Evolutionary conservation across 179 eudicot genomes (phyloP).

Genomic region (Camellia oleifera): DNA sequence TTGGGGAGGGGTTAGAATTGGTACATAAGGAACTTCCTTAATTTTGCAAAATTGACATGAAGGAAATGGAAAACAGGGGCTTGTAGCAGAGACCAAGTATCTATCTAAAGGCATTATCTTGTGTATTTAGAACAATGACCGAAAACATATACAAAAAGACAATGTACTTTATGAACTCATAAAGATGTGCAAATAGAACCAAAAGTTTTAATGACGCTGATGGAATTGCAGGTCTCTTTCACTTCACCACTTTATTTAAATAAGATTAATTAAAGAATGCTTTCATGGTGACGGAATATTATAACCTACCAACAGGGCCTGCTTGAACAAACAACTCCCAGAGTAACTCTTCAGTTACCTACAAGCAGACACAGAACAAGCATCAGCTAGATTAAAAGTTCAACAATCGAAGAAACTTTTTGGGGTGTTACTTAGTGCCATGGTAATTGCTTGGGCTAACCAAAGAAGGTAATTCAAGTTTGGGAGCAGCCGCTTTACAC

Average conservation of each 20-base stretch:
- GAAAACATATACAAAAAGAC: not conserved
- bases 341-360: conserved; percentile 48
- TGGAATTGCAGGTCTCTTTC: too few species aligned
- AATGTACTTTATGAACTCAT: not conserved
- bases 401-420: not conserved
- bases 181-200: not conserved
- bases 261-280: not conserved
- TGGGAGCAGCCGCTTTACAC: not conserved
- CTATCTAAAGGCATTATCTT: not conserved
- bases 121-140: not conserved
- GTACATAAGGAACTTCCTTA: not conserved
- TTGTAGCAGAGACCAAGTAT: not conserved
- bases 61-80: not conserved
- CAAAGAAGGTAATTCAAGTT: not conserved
- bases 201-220: too few species aligned
- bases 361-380: conserved; percentile 19
- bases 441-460: not conserved
- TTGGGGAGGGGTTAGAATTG: not conserved
- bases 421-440: not conserved
- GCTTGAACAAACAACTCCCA: conserved; percentile 70
- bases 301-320: conserved; percentile 79
- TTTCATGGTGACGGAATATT: not conserved
- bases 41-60: too few species aligned
- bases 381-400: conserved; percentile 7
- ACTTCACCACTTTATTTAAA: too few species aligned